Conservation (phyloP, 441 rosid species). For the Francoa sonchifolia region DNA sequence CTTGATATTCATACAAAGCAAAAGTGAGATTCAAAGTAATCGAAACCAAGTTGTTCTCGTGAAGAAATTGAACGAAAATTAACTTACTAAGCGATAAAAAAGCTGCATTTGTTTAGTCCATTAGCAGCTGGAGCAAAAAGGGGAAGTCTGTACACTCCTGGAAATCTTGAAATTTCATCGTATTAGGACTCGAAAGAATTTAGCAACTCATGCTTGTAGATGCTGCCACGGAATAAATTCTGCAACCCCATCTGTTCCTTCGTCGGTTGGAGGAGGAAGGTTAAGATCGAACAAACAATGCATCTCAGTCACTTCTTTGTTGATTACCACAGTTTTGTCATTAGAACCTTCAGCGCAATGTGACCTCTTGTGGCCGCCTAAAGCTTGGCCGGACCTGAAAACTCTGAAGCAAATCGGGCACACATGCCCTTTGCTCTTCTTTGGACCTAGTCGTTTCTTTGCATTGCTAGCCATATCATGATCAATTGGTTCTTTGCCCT, state of each 20-base stretch:
- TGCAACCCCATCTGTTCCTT: conserved; percentile 22
- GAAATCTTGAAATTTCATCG: conserved; percentile 12
- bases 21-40: background rate
- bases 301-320: conserved; percentile 26
- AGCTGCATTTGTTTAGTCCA: too few species aligned
- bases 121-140: too few species aligned
- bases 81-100: background rate
- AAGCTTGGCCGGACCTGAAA: conserved; percentile 79
- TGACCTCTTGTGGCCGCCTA: conserved; percentile 92
- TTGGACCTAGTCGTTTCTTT: conserved; percentile 24
- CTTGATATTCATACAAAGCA: too few species aligned
- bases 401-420: conserved; percentile 77
- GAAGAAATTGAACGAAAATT: background rate
- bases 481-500: too few species aligned
- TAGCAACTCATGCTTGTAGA: conserved; percentile 3
- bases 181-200: conserved; percentile 7
- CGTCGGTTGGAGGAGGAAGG: conserved; percentile 42
- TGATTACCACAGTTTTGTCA: conserved; percentile 39
- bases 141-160: conserved; percentile 26
- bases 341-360: conserved; percentile 52
- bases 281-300: conserved; percentile 51
- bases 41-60: too few species aligned
- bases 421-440: conserved; percentile 46
- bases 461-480: conserved; percentile 16
- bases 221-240: conserved; percentile 26